Evolutionary conservation across 345 rosid species (phyloP), one percentile per base, ranked within the genome.

Genomic region (Gossypium ekmanianum): DNA sequence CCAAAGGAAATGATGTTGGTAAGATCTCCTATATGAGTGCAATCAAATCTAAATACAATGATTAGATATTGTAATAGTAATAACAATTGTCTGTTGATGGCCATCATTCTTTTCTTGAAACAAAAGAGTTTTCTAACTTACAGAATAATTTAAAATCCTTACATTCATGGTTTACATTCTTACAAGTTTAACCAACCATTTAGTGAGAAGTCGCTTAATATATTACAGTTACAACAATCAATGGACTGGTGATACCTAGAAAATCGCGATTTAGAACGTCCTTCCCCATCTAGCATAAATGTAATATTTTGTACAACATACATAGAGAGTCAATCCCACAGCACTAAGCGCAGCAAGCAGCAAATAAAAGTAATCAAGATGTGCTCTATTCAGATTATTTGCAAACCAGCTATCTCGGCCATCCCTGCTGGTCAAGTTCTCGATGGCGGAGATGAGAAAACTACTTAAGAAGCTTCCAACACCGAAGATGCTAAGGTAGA

Each of bases 321-420:
- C 17, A 55, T 61, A 57, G 11, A 22, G 57, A 58, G 57, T n/a
- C 51, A 78, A 74, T 20, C 47, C 68, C 3, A 76, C 12, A 6
- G 62, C 62, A 58, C 34, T 84, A 16, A 84, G 70, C 61, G 61
- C 75, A 43, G 84, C 86, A 59, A 84, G 82, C 59, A 81, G 67
- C 80, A 80, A 83, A 43, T 81, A 83, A 20, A 78, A 83, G 74
- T 78, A 76, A 74, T 80, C 80, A 47, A 83, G 83, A 72, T 78
- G 83, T 18, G 75, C 80, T 16, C 67, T 50, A 66, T 80, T 83
- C 26, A 83, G 77, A 67, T 81, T 67, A 47, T 76, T 67, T 57
- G 47, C 71, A 13, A 83, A 83, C 84, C 84, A 81, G 18, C 80
- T 74, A 48, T 41, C 67, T 67, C 58, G 63, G 51, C 34, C 62